Percentiles rank a stretch among this genome's conserved stretches.
These are phyloP conservation scores for Amoebophrya sp. DNA, from an alignment of 169 alveolate genomes.

Conservation along the genomic window DNA sequence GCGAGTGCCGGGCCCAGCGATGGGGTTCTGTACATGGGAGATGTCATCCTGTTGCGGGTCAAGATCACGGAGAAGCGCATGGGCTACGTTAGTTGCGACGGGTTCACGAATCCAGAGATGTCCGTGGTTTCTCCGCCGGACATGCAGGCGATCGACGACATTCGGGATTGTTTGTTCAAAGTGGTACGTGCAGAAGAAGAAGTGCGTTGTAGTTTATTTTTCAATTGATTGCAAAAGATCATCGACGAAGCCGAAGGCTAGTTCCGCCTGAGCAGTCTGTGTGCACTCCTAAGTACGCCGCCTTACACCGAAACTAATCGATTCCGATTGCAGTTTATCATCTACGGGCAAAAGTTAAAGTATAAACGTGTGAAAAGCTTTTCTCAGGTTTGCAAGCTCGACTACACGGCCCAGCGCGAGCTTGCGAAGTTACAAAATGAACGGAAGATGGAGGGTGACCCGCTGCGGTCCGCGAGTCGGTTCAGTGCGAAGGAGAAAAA, in stretches of 20 bases:
- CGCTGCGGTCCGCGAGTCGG: background rate
- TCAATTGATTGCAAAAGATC: no score
- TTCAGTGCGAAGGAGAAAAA: background rate
- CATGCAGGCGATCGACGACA: background rate
- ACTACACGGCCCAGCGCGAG: background rate
- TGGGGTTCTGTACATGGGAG: background rate
- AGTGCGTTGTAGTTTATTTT: no score
- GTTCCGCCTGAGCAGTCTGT: no score
- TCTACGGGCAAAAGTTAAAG: no score
- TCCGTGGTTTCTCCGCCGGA: background rate
- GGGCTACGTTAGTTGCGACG: background rate
- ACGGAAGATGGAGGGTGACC: background rate
- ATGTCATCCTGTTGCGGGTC: background rate
- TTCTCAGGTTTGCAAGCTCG: background rate
- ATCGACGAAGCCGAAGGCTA: no score
- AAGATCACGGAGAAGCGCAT: slow-evolving; percentile 3
- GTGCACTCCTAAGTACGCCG: no score
- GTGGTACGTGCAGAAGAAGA: no score
- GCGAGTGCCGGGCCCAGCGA: no score
- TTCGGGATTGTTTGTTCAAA: background rate
- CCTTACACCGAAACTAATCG: no score
- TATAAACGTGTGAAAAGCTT: no score
- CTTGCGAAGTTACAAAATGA: background rate
- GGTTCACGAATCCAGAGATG: background rate
- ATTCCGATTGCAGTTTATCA: no score